Evolutionary conservation across 75 land plant genomes (phyloP), one percentile per base, ranked within the genome.

Genomic region (Chamaecyparis obtusa): DNA sequence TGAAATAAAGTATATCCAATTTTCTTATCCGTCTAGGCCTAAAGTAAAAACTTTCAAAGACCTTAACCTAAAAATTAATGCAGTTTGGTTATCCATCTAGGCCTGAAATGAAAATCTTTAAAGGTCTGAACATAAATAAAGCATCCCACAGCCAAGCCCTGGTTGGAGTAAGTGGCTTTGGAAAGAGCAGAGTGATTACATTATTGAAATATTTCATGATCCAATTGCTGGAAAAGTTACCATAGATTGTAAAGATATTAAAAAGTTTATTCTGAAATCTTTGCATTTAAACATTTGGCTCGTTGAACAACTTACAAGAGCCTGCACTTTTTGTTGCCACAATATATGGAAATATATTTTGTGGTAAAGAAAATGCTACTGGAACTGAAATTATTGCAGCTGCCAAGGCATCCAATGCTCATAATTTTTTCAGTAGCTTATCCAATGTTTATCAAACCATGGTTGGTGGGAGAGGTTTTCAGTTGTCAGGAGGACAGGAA

Each of bases 181-280:
- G 96, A 8, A 96, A 96, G 88, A 96, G 98, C 88, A 92, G 96
- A 5, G 95, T 96, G 24, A 91, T 96, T 69, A 91, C 95, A 30
- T 79, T 96, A 94, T 96, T n/a, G 95, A 96, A 88, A 85, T 96
- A 14, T 96, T 96, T 87, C 95, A 96, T 64, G 98, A 96, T 86
- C 98, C 98, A 5, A 87, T 84, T 0, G 91, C 90, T 8, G 98
- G 96, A n/a, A 92, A 92, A 86, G 96, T 96, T 83, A 83, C 89
- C 91, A 92, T 98, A 24, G 99, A 98, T 86, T 97, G 99, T 24
- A 97, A 92, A 85, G 99, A 98, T 86, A 95, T 98, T 37, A 86
- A 93, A 48, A 87, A 92, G 19, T 41, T 98, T 64, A 93, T 95
- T 86, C 90, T 98, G 87, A 90, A 92, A 83, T 98, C 99, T 1